Base-by-base conservation (phyloP, 2,329 filamentous ascomycete genomes). In the Colletotrichum graminicola region DNA sequence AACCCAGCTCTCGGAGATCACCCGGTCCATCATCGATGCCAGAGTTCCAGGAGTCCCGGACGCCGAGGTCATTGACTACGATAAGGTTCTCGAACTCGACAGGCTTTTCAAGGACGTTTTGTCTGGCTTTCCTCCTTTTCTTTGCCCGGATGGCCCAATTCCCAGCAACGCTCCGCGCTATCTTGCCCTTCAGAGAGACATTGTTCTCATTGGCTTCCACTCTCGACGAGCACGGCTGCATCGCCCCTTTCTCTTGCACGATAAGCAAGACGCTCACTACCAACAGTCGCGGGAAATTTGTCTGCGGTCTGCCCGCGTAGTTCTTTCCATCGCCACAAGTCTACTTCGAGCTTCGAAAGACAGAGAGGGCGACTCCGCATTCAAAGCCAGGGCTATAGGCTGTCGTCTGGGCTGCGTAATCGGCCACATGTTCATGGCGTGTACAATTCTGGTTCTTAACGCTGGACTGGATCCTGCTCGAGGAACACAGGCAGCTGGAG, bases 1-100 rank as follows among this genome's bases (percentile, higher is more conserved):
- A 21, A 76, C 81, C 62, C 79, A 78, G 5, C 76, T 84, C 0
- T 78, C 80, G 10, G 82, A 84, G 49, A 73, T 83, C 26, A 77
- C 77, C 64, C 82, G 81, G 11, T 73, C 75, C 5, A 78, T 82
- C 14, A 75, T 79, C 14, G 83, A 84, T 54, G 75, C 76, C 18
- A 76, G 76, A 18, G 76, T 77, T 8, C 72, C 78, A 21, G 72
- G 73, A 12, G 70, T 74, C 0, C 74, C 76, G 10, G 76, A 71
- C 16, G 71, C 74, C n/a, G 81, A 83, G 14, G 76, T 78, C 29
- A 74, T 77, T 4, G 73, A 79, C 34, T 80, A 81, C 49, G 73
- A 77, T 2, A 75, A 75, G 18, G 76, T 83, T 18, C 52, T 80
- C 47, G 76, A 79, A 11, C 73, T 83, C 5, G 81, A 82, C 69